Evolutionary conservation across 2,329 filamentous ascomycete genomes (phyloP), one percentile per base, ranked within the genome.

Genomic region (Pseudocercospora pini-densiflorae): DNA sequence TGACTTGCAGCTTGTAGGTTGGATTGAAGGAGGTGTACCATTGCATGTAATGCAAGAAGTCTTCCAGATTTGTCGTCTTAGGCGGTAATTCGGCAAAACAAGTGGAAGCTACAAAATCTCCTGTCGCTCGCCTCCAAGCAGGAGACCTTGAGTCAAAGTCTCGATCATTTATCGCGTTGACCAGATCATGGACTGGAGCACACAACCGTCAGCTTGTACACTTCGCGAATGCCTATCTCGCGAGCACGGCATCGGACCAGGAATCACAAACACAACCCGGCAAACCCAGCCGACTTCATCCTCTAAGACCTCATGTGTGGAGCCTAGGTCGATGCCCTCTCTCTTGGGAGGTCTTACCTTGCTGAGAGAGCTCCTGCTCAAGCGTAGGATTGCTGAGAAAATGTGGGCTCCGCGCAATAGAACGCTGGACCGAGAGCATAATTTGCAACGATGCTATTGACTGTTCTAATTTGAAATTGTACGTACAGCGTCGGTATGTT

Each of bases 81-180:
- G 27, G n/a, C n/a, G 27, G n/a, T 9, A 58, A 58, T 19, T 58
- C 55, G 16, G 55, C 55, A n/a, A 21, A 43, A 33, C 55, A 58
- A 24, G 31, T 40, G 7, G 27, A 36, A 21, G 55, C 55, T 24
- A 21, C 19, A 33, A 58, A 58, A 27, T 58, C 55, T 9, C 55
- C 16, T 12, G 55, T 40, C 8, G 55, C 19, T 21, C 36, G 55
- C 7, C 16, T 36, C 61, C 61, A 63, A 24, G 61, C 49, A 5
- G 57, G 24, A 3, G 61, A 63, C n/a, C 27, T 58, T 19, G 61
- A 36, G 33, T 54, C 23, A 9, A 57, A 58, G 21, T 47, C 10
- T 43, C 61, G 21, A 23, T 63, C 21, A 24, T 63, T 63, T 53
- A 63, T 57, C 45, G 29, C 45, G 12, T 19, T 36, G 29, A 53